Conservation (phyloP, 352 stramenopile species). For the Albugo candida region DNA sequence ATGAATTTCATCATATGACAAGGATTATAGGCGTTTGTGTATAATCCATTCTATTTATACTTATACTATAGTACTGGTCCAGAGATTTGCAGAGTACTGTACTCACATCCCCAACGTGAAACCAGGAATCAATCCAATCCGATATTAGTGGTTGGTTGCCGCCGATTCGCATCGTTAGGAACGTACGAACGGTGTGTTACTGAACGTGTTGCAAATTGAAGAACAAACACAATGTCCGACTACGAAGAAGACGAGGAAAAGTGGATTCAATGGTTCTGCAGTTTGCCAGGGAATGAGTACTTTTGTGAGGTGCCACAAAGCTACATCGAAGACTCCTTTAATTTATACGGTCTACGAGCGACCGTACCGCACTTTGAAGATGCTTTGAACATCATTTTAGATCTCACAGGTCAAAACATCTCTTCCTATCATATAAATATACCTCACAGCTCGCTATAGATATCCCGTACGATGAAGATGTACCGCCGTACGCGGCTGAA, state of each 20-base stretch:
- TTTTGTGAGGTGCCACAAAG: conserved; percentile 83
- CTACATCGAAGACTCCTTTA: conserved; percentile 90
- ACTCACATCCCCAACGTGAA: no score
- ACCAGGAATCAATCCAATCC: no score
- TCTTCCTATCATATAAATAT: background rate
- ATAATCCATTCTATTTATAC: no score
- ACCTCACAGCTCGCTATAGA: conserved; percentile 17
- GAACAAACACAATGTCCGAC: conserved; percentile 51
- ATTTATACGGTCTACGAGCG: conserved; percentile 80
- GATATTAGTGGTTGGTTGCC: no score
- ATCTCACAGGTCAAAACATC: conserved; percentile 42
- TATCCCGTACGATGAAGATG: conserved; percentile 77
- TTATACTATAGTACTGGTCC: no score
- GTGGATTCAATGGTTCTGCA: conserved; percentile 88
- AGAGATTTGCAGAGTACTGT: no score
- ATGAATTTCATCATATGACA: no score
- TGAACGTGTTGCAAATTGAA: no score
- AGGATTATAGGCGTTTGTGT: no score
- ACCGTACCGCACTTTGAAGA: conserved; percentile 82
- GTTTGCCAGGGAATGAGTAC: conserved; percentile 80
- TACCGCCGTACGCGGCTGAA: conserved; percentile 70
- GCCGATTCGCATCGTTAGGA: no score
- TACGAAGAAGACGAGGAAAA: conserved; percentile 84
- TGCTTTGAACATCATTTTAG: conserved; percentile 84
- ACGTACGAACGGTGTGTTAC: no score